Conservation (phyloP, 495 filamentous ascomycete species). For the Aspergillus steynii region DNA sequence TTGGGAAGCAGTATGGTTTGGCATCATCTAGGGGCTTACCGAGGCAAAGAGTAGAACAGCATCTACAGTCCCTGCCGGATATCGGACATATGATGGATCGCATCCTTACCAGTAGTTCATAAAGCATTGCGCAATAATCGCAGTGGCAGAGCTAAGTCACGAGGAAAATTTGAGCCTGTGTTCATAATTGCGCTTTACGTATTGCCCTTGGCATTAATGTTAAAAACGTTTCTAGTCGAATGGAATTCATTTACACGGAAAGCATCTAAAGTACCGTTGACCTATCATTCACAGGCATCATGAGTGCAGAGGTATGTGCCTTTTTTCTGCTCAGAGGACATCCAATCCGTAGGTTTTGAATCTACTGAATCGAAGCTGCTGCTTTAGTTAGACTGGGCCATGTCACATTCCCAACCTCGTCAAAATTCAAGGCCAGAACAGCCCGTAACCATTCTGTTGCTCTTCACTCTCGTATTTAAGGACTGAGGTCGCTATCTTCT, state of each 20-base stretch:
- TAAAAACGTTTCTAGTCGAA: slow-evolving; percentile 2
- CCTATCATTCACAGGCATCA: too few relatives aligned
- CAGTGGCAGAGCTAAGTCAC: slow-evolving; percentile 16
- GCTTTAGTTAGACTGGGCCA: too few relatives aligned
- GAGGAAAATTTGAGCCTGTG: slow-evolving; percentile 12
- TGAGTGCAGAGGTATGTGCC: too few relatives aligned
- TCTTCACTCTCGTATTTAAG: slow-evolving; percentile 10
- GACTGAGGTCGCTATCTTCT: slow-evolving; percentile 15
- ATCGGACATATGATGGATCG: slow-evolving; percentile 16
- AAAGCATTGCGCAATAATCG: slow-evolving; percentile 5
- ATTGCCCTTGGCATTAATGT: slow-evolving; percentile 12
- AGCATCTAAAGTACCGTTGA: too few relatives aligned
- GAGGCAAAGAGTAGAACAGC: slow-evolving; percentile 24
- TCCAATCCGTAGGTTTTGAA: too few relatives aligned
- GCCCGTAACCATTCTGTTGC: slow-evolving; percentile 5
- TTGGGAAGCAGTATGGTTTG: slow-evolving; percentile 30
- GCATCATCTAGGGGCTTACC: slow-evolving; percentile 15
- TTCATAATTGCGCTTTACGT: slow-evolving; percentile 13
- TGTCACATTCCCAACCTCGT: too few relatives aligned
- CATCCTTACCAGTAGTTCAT: slow-evolving; percentile 17
- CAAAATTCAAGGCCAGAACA: neutral
- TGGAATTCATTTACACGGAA: too few relatives aligned
- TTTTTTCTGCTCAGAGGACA: too few relatives aligned
- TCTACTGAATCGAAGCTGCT: too few relatives aligned
- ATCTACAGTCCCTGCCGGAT: slow-evolving; percentile 15